Evolutionary conservation across 257 asterid species (phyloP).

Genomic region (Gynochthodes officinalis): DNA sequence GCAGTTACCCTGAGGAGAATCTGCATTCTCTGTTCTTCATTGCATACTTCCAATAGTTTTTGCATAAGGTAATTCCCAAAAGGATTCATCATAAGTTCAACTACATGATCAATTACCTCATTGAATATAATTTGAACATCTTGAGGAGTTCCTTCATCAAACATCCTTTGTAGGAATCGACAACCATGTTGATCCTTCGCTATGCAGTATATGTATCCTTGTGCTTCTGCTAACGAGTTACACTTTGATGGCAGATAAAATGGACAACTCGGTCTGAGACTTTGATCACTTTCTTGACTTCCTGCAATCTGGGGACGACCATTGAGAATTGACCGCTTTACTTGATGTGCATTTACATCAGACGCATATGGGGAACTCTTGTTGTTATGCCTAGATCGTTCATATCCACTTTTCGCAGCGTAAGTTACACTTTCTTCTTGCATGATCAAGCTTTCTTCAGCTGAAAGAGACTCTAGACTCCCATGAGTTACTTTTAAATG

Average conservation of each 20-base stretch:
- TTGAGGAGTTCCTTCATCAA: conserved; percentile 68
- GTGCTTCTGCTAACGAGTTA: conserved; percentile 53
- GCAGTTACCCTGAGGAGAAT: conserved; percentile 65
- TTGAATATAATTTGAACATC: conserved; percentile 67
- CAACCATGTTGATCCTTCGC: conserved; percentile 97
- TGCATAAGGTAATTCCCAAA: conserved; percentile 98
- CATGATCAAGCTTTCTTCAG: conserved; percentile 51
- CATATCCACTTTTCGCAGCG: conserved; percentile 33
- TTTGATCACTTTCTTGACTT: conserved; percentile 26
- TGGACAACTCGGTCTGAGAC: conserved; percentile 26
- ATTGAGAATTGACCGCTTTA: conserved; percentile 33
- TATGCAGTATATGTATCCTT: conserved; percentile 43
- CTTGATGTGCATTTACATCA: conserved; percentile 33
- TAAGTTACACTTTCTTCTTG: conserved; percentile 43
- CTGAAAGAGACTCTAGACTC: conserved; percentile 29
- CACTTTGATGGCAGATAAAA: conserved; percentile 41
- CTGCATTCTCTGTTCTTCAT: conserved; percentile 78
- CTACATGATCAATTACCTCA: conserved; percentile 68
- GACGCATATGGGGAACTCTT: conserved; percentile 29
- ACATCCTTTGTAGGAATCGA: conserved; percentile 77
- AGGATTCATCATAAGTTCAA: conserved; percentile 88
- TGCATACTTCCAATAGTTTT: conserved; percentile 81
- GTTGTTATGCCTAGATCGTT: conserved; percentile 19
- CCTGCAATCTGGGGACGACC: conserved; percentile 24
- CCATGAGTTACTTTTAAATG: conserved; percentile 34